Conservation (phyloP, 257 asterid genomes). For the Salvia hispanica region DNA sequence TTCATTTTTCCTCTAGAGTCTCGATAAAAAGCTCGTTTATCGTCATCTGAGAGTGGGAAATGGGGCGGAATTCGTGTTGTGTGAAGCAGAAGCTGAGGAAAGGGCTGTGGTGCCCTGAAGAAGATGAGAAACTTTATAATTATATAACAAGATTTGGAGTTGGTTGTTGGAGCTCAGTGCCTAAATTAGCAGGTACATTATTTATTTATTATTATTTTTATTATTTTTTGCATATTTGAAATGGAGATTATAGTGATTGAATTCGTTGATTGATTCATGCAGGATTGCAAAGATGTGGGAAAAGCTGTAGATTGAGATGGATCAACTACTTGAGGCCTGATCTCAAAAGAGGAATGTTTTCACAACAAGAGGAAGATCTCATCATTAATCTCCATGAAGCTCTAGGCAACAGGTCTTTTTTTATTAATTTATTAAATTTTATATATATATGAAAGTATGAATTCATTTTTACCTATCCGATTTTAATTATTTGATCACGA, state of each 20-base stretch:
- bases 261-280: neutral
- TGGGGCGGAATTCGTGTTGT: conserved; percentile 70
- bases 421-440: neutral
- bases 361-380: conserved; percentile 75
- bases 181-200: conserved; percentile 75
- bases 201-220: neutral
- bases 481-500: too few relatives aligned
- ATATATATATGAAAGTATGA: too few relatives aligned
- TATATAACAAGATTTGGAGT: conserved; percentile 76
- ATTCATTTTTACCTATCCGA: too few relatives aligned
- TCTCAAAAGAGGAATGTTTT: conserved; percentile 82
- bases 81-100: conserved; percentile 77
- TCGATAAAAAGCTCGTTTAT: too few relatives aligned
- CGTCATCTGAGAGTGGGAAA: conserved; percentile 1
- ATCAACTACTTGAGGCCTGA: conserved; percentile 86
- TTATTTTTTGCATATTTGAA: too few relatives aligned
- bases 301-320: conserved; percentile 89
- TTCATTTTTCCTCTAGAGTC: neutral
- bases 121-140: conserved; percentile 71
- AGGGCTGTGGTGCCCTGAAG: conserved; percentile 96
- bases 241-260: too few relatives aligned
- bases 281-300: conserved; percentile 88
- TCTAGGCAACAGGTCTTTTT: conserved; percentile 68
- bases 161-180: conserved; percentile 96
- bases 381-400: conserved; percentile 64